These are phyloP conservation scores for Ceratobasidium sp. DNA, from an alignment of 1,284 basidiomycete species.

Conservation along the genomic window DNA sequence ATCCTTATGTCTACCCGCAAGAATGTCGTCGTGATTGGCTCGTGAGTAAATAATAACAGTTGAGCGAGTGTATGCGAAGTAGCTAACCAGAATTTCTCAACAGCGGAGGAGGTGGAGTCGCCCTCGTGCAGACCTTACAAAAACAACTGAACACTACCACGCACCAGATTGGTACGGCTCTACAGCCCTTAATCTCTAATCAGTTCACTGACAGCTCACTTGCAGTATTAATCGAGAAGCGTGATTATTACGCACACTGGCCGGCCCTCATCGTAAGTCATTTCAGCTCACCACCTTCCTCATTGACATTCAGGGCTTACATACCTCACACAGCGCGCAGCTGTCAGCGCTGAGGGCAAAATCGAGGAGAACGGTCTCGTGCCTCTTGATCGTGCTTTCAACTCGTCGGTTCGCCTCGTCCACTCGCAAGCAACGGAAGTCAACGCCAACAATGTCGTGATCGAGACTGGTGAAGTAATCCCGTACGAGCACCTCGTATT, in stretches of 20 bases:
- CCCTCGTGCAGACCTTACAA: conserved; percentile 59
- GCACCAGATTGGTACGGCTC: conserved; percentile 24
- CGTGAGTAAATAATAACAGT: background rate
- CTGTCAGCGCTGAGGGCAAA: conserved; percentile 58
- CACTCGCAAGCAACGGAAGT: conserved; percentile 7
- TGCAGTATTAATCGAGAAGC: conserved; percentile 58
- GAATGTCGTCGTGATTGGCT: conserved; percentile 48
- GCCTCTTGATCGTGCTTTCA: conserved; percentile 58
- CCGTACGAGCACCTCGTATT: conserved; percentile 68
- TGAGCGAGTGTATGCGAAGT: conserved; percentile 55
- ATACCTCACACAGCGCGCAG: conserved; percentile 55
- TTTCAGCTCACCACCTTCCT: background rate
- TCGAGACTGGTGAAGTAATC: conserved; percentile 63
- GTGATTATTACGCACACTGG: conserved; percentile 59
- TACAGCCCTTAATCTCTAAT: background rate
- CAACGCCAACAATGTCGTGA: conserved; percentile 54
- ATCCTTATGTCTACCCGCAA: conserved; percentile 34
- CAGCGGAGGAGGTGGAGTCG: conserved; percentile 46
- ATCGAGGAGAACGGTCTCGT: conserved; percentile 59
- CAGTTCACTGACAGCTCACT: conserved; percentile 17
- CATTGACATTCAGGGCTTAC: background rate
- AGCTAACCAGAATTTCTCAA: conserved; percentile 57
- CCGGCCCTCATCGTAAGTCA: conserved; percentile 34
- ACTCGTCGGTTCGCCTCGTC: conserved; percentile 23
- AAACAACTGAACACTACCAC: conserved; percentile 38